Evolutionary conservation across 345 rosid genomes (phyloP).

Genomic region (Salix viminalis): DNA sequence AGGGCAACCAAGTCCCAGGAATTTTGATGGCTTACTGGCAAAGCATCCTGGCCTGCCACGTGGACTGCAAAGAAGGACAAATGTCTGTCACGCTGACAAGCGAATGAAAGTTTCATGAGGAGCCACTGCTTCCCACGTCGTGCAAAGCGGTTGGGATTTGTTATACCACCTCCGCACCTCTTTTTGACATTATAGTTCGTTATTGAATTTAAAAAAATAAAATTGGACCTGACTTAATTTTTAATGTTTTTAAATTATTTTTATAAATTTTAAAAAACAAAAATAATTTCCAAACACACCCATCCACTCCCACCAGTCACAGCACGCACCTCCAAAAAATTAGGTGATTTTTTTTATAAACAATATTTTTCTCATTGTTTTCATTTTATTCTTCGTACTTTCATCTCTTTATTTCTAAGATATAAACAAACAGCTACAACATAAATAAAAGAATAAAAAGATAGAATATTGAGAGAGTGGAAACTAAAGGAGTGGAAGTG

Average conservation of each 20-base stretch:
- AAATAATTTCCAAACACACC: too few species aligned
- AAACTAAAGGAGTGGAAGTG: background rate
- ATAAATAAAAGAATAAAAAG: too few species aligned
- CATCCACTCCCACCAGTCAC: background rate
- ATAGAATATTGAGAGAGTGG: too few species aligned
- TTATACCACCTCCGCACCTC: background rate
- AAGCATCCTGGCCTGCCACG: slow-evolving; percentile 20
- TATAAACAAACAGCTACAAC: too few species aligned
- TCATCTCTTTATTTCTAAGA: too few species aligned
- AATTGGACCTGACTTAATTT: too few species aligned
- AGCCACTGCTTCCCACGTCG: background rate
- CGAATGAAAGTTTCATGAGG: background rate
- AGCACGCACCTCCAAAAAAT: too few species aligned
- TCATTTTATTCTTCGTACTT: too few species aligned
- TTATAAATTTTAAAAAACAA: too few species aligned
- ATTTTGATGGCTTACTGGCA: background rate
- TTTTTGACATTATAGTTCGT: too few species aligned
- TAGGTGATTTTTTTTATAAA: background rate
- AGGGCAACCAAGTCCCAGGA: background rate
- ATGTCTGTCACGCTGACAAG: slow-evolving; percentile 6
- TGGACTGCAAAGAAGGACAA: slow-evolving; percentile 9
- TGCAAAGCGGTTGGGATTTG: background rate
- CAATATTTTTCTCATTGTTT: background rate
- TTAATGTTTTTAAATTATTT: too few species aligned
- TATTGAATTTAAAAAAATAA: too few species aligned